Evolutionary conservation across 768 basidiomycete genomes (phyloP), one percentile per base, ranked within the genome.

Genomic region (Tulasnella sp.): DNA sequence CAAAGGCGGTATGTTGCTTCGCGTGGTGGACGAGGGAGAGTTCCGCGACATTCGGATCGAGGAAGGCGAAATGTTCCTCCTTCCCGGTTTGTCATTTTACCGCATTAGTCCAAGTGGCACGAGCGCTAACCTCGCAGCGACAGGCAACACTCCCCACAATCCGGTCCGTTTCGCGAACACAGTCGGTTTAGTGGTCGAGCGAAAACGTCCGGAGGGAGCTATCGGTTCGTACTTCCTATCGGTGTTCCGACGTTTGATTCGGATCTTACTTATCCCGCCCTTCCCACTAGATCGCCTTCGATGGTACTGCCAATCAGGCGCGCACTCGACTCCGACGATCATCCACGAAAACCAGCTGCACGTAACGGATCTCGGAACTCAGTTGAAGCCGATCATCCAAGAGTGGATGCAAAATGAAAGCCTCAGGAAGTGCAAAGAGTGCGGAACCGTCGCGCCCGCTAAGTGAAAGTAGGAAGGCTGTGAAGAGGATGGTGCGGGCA

Each of bases 141-240:
- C 80, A 97, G 97, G 91, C 0, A 98, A 98, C 83, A 98, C 94
- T 0, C 97, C 97, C 0, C 97, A 99, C 84, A 98, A 97, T 82
- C 97, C 97, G 7, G 92, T 96, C 39, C 89, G 97, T 26, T 97
- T 92, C 81, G 91, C 91, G 0, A 87, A 98, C 84, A 98, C 97
- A 0, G 91, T 98, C 73, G 97, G 97, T 1, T 86, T 98, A 23
- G 97, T 99, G 29, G 86, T 97, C 42, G 97, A 99, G 84, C 90
- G 94, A 20, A 89, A 92, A 35, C 87, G 97, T 42, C 95, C 96
- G 0, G 86, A 87, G n/a, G 86, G 82, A 5, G 89, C 94, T 0
- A 85, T 90, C 73, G 97, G 97, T 94, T 79, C 78, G 89, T 80
- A 11, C 44, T 29, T 69, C 70, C 61, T 51, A 3, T 20, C 23